These are phyloP conservation scores for Neurospora hispaniola DNA, from an alignment of 495 filamentous ascomycete species.

Conservation along the genomic window DNA sequence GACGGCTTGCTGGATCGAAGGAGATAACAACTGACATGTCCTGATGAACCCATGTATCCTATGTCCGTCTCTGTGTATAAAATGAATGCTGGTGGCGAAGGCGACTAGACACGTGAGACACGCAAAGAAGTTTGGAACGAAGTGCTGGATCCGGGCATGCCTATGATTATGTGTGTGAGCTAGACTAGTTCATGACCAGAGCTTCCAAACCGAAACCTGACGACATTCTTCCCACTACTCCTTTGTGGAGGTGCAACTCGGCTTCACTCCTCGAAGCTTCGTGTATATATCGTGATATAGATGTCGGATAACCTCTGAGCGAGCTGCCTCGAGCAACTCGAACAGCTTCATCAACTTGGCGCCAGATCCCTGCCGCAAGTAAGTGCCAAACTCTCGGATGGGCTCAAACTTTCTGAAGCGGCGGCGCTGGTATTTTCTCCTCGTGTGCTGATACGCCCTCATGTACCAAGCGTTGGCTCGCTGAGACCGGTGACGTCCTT, in stretches of 20 bases:
- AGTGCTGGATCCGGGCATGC: not conserved
- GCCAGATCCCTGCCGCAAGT: not conserved
- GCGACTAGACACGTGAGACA: not conserved
- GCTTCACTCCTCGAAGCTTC: not conserved
- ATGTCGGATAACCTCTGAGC: not conserved
- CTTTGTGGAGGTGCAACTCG: not conserved
- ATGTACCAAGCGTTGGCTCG: conserved; percentile 19
- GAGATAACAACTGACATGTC: not conserved
- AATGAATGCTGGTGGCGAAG: not conserved
- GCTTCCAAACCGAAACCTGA: not conserved
- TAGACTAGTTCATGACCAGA: conserved; percentile 1
- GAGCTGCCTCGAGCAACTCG: not conserved
- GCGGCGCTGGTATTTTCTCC: conserved; percentile 8
- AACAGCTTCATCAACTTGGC: not conserved
- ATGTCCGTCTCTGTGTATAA: not conserved
- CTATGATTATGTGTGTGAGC: not conserved
- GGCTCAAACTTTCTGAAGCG: not conserved
- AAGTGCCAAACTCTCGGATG: not conserved
- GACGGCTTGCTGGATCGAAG: not conserved
- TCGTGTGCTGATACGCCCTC: conserved; percentile 3
- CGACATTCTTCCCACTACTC: not conserved
- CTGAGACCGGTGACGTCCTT: not conserved
- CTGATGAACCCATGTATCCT: not conserved
- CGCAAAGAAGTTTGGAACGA: not conserved
- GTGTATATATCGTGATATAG: not conserved